These are phyloP conservation scores for Groenewaldozyma auringiensis DNA, from an alignment of 1,139 yeast genomes.

Conservation along the genomic window DNA sequence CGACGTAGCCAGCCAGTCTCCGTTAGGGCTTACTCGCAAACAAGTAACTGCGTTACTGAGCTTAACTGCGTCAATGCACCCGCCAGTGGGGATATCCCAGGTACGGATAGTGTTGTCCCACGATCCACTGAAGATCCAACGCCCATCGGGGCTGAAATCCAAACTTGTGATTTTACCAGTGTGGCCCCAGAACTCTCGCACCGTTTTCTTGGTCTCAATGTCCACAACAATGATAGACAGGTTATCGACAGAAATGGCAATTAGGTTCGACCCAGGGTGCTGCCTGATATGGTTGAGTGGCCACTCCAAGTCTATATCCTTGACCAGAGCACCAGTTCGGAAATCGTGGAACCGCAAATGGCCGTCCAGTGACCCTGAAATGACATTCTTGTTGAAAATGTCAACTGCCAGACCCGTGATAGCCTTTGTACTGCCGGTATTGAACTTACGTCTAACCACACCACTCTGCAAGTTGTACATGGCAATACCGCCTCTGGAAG, in stretches of 20 bases:
- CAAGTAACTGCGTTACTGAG: conserved; percentile 74
- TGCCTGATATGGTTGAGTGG: conserved; percentile 73
- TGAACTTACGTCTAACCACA: conserved; percentile 50
- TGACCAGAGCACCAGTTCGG: conserved; percentile 58
- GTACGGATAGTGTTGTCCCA: conserved; percentile 86
- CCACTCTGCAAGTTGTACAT: conserved; percentile 93
- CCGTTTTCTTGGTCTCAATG: conserved; percentile 68
- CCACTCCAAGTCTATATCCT: conserved; percentile 61
- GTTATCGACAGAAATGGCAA: conserved; percentile 84
- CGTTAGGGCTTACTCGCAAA: conserved; percentile 75
- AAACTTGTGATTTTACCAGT: conserved; percentile 78
- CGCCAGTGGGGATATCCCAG: conserved; percentile 97
- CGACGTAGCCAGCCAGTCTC: conserved; percentile 87
- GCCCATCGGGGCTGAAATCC: conserved; percentile 91
- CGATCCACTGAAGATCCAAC: conserved; percentile 85
- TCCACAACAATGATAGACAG: conserved; percentile 79
- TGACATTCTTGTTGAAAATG: conserved; percentile 82
- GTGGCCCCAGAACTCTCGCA: conserved; percentile 88
- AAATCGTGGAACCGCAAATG: conserved; percentile 83
- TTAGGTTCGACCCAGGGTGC: conserved; percentile 74
- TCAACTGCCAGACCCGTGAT: conserved; percentile 88
- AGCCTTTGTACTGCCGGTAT: conserved; percentile 60
- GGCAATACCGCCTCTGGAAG: conserved; percentile 79
- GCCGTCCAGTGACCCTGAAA: conserved; percentile 86
- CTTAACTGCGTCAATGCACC: conserved; percentile 86